Conservation (phyloP, 305 asterid genomes). For the Solanum hybrid region DNA sequence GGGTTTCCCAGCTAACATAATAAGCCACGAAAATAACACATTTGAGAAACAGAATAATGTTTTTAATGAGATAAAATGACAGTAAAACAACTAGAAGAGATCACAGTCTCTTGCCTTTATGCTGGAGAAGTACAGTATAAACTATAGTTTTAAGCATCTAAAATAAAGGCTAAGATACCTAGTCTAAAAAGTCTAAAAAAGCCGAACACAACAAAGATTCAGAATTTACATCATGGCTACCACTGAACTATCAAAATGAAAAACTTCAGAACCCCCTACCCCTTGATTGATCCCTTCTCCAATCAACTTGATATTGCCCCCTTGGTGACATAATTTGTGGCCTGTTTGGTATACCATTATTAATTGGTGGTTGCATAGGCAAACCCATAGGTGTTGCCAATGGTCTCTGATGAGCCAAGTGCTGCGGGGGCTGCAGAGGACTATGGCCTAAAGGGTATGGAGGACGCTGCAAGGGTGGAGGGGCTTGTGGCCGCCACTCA, state of each 20-base stretch:
- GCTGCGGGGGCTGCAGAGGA: constrained; percentile 17
- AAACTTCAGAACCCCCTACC: constrained; percentile 20
- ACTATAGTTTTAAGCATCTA: background rate
- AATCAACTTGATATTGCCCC: constrained; percentile 9
- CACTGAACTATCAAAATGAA: background rate
- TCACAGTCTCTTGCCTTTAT: background rate
- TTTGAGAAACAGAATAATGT: background rate
- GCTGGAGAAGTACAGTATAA: background rate
- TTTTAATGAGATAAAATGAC: background rate
- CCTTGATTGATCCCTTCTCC: constrained; percentile 12
- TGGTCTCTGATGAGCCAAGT: constrained; percentile 14
- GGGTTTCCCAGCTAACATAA: background rate
- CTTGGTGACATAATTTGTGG: constrained; percentile 26
- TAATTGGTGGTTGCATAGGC: constrained; percentile 4
- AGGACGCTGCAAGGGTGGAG: constrained; percentile 16
- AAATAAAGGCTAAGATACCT: background rate
- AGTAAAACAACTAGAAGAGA: background rate
- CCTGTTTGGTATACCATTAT: constrained; percentile 12
- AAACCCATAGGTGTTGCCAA: background rate
- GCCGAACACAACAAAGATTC: background rate
- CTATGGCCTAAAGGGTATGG: constrained; percentile 8
- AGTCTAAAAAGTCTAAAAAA: background rate
- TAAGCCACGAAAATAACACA: background rate
- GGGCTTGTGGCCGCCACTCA: constrained; percentile 77
- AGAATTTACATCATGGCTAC: background rate